Evolutionary conservation across 2,329 filamentous ascomycete species (phyloP).

Genomic region (Pestalotiopsis sp.): DNA sequence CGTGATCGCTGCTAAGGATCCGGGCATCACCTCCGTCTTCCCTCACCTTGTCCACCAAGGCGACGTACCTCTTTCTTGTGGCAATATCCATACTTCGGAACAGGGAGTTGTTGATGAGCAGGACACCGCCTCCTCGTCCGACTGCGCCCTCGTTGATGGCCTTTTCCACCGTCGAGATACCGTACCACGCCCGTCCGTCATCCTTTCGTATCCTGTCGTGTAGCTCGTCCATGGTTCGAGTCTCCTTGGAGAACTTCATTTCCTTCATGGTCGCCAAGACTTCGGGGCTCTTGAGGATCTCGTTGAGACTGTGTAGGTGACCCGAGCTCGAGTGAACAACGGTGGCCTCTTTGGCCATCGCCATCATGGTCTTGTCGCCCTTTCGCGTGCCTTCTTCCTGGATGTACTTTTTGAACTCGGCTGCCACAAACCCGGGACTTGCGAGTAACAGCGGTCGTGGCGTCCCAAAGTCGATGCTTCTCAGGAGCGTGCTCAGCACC

Average conservation of each 20-base stretch:
- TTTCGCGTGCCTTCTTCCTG: slow-evolving; percentile 59
- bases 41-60: slow-evolving; percentile 84
- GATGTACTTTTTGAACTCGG: slow-evolving; percentile 77
- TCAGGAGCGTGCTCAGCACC: slow-evolving; percentile 72
- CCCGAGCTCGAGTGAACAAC: slow-evolving; percentile 86
- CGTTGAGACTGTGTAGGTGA: slow-evolving; percentile 83
- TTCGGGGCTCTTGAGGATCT: slow-evolving; percentile 81
- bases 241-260: slow-evolving; percentile 86
- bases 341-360: slow-evolving; percentile 63
- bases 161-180: slow-evolving; percentile 76
- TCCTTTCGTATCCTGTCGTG: slow-evolving; percentile 77
- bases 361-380: slow-evolving; percentile 70
- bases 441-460: slow-evolving; percentile 80
- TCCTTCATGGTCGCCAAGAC: slow-evolving; percentile 79
- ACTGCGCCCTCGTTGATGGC: slow-evolving; percentile 89
- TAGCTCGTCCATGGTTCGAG: slow-evolving; percentile 82
- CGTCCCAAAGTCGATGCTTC: slow-evolving; percentile 74
- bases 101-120: slow-evolving; percentile 85
- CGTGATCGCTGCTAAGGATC: slow-evolving; percentile 90
- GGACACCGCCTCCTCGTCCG: slow-evolving; percentile 78
- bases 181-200: slow-evolving; percentile 90
- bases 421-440: slow-evolving; percentile 85
- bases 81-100: slow-evolving; percentile 83
- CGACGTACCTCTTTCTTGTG: slow-evolving; percentile 79
- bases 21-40: slow-evolving; percentile 84